Conservation (phyloP, 23 red algal species). For the Chondrus crispus region DNA sequence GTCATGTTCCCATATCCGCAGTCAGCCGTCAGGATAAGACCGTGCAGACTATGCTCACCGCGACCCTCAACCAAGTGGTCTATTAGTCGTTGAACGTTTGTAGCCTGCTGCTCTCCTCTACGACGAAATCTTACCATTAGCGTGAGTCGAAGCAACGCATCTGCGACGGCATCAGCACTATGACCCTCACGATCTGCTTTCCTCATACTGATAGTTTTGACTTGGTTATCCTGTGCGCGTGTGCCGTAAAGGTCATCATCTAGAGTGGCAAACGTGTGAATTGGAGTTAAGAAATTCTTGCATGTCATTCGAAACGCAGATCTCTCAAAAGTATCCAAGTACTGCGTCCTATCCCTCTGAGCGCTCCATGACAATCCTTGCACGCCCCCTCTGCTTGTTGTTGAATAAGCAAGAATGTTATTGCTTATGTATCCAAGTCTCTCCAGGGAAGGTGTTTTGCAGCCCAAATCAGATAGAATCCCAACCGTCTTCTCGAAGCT, state of each 20-base stretch:
- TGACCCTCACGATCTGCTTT: conserved; percentile 1
- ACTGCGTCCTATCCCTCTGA: background rate
- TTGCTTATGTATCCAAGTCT: background rate
- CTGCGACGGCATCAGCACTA: background rate
- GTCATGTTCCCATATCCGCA: background rate
- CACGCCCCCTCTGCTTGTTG: background rate
- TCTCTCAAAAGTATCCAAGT: background rate
- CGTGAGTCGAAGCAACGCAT: background rate
- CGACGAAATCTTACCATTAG: conserved; percentile 4
- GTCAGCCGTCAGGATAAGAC: background rate
- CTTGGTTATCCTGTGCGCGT: background rate
- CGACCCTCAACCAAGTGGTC: background rate
- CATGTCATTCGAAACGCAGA: background rate
- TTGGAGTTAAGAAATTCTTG: background rate
- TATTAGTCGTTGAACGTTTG: background rate
- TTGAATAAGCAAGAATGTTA: background rate
- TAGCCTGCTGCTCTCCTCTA: background rate
- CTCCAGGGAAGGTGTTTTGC: background rate
- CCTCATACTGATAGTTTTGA: background rate
- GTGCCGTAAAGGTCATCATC: background rate
- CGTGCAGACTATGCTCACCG: background rate
- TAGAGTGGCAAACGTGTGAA: background rate
- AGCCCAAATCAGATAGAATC: background rate
- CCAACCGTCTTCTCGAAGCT: conserved; percentile 4
- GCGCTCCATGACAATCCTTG: background rate